These are phyloP conservation scores for Paratrimastix pyriformis DNA, from an alignment of 78 protist genomes.

Conservation along the genomic window DNA sequence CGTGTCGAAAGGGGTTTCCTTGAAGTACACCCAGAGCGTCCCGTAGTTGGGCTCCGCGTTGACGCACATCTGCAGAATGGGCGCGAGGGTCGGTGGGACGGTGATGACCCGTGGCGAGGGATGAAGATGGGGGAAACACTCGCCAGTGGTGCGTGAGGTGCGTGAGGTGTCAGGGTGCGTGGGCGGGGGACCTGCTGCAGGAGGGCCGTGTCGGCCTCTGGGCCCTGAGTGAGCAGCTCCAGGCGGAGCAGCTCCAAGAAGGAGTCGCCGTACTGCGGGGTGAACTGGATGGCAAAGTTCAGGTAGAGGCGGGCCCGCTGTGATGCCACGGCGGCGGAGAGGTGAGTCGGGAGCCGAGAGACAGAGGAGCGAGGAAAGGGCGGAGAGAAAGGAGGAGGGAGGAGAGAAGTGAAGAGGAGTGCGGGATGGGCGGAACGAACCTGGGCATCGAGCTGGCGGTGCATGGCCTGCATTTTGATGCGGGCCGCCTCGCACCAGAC, in stretches of 20 bases:
- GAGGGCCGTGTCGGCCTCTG: slow-evolving; percentile 36
- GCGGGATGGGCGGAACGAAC: too few relatives aligned
- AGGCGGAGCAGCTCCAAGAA: slow-evolving; percentile 68
- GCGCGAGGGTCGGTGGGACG: too few relatives aligned
- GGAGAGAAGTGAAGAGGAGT: too few relatives aligned
- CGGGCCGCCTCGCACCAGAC: slow-evolving; percentile 93
- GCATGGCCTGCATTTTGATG: slow-evolving; percentile 50
- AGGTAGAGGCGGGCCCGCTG: slow-evolving; percentile 53
- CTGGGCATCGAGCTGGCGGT: slow-evolving; percentile 29
- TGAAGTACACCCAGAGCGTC: slow-evolving; percentile 73
- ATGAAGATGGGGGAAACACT: background rate
- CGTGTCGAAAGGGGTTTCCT: slow-evolving; percentile 26
- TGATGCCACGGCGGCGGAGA: too few relatives aligned
- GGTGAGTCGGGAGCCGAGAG: too few relatives aligned
- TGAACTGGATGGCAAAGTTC: slow-evolving; percentile 70
- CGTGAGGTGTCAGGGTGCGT: too few relatives aligned
- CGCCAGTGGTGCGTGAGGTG: too few relatives aligned
- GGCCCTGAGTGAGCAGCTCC: slow-evolving; percentile 50
- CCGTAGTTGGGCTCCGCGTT: slow-evolving; percentile 87
- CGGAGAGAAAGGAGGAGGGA: too few relatives aligned
- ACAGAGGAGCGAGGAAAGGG: too few relatives aligned
- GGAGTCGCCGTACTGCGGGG: slow-evolving; percentile 90
- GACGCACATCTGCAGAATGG: slow-evolving; percentile 40
- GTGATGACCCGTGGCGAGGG: background rate
- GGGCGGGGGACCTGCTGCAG: slow-evolving; percentile 37